Evolutionary conservation across 805 yeast species (phyloP), one percentile per base, ranked within the genome.

Genomic region (Yamadazyma kitorensis): DNA sequence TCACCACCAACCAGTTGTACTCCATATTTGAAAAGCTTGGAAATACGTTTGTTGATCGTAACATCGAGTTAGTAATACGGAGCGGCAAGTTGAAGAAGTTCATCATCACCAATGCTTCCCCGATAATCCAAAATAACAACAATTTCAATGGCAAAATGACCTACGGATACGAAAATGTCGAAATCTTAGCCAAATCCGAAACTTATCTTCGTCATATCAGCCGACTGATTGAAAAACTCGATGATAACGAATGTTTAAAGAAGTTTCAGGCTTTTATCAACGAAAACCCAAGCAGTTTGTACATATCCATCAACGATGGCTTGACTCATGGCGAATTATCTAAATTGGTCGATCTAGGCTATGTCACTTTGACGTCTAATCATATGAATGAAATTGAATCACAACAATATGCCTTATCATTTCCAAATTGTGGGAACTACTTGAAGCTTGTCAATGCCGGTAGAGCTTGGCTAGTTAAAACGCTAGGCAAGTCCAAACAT

Each of bases 361-460:
- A 60, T 29, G 45, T 74, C 5, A 68, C 78, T 0, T 45, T 72
- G 31, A 61, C 71, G 0, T 66, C 72, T 6, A 68, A 68, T 40
- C 71, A 68, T 33, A 55, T 68, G 31, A 61, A 64, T 31, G 67
- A 59, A 39, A 61, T 70, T 24, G 73, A 67, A 27, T 36, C 52
- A 5, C 50, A 59, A 39, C 55, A 61, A 41, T 69, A 70, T 39
- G 53, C 68, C 14, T 44, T 77, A 3, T 55, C 76, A 6, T 59
- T 67, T 17, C 82, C 82, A 0, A 65, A 70, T 29, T 58, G 76
- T 37, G 82, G 82, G 0, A 64, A 71, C 2, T 65, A 59, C 30
- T 50, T 76, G 26, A 66, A 67, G 36, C 52, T 74, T 21, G 48
- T 73, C 12, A 70, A 64, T 37, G 52, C 62, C 1, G 70, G 79